Percentiles rank a stretch among this genome's conserved stretches.
Evolutionary conservation across 331 rosid genomes (phyloP).

Genomic region (Telfairia occidentalis): DNA sequence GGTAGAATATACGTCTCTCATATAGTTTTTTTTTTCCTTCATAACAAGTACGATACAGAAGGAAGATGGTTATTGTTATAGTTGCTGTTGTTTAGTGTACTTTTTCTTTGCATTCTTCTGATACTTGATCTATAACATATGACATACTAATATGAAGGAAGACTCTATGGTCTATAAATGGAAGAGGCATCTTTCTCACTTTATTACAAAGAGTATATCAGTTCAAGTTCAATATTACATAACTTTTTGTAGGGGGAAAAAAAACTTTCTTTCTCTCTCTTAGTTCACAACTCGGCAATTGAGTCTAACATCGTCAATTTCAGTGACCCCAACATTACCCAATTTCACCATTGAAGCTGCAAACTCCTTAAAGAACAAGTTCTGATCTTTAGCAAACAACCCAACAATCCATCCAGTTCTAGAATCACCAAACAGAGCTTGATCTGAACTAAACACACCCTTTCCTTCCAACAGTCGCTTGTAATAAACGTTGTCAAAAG

Average conservation of each 20-base stretch:
- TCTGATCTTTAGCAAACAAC: slow-evolving; percentile 49
- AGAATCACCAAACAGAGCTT: slow-evolving; percentile 41
- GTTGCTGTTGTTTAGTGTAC: background rate
- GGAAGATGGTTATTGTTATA: background rate
- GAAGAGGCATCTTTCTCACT: background rate
- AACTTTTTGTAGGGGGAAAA: background rate
- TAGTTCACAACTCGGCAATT: slow-evolving; percentile 25
- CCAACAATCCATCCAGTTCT: slow-evolving; percentile 65
- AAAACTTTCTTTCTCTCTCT: background rate
- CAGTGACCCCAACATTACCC: slow-evolving; percentile 42
- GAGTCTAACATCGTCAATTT: slow-evolving; percentile 51
- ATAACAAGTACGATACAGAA: background rate
- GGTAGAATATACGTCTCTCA: background rate
- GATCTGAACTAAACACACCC: slow-evolving; percentile 63
- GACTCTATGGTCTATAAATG: background rate
- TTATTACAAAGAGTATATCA: background rate
- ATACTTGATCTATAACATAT: background rate
- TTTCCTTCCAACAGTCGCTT: slow-evolving; percentile 32
- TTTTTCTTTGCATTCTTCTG: background rate
- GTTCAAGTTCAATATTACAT: background rate
- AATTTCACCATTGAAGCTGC: slow-evolving; percentile 59
- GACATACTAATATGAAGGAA: background rate
- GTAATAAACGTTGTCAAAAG: slow-evolving; percentile 62
- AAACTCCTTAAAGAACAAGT: slow-evolving; percentile 49
- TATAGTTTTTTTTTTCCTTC: background rate